These are phyloP conservation scores for Corylus avellana DNA, from an alignment of 306 rosid species.

Conservation along the genomic window DNA sequence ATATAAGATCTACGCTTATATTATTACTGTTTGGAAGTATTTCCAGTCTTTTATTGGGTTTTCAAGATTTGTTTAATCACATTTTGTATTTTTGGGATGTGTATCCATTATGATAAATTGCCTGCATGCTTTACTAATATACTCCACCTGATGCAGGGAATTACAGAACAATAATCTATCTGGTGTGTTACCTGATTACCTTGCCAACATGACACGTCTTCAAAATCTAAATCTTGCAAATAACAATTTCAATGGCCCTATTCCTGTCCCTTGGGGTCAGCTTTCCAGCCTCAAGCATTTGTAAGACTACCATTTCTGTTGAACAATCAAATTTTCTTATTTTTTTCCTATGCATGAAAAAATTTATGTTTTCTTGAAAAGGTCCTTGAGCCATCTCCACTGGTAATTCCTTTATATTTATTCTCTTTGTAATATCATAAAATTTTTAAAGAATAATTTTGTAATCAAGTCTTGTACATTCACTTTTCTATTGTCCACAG, in stretches of 20 bases:
- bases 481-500: not conserved
- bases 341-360: constrained; percentile 9
- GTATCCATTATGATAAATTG: constrained; percentile 5
- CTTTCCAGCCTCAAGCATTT: constrained; percentile 66
- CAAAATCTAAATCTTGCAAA: constrained; percentile 78
- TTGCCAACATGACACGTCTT: constrained; percentile 63
- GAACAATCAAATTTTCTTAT: not conserved
- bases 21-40: not conserved
- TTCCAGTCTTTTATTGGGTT: constrained; percentile 6
- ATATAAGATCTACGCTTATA: not conserved
- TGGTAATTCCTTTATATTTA: too few relatives aligned
- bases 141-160: constrained; percentile 56
- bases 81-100: not conserved
- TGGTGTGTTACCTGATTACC: constrained; percentile 75
- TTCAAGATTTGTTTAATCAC: not conserved
- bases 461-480: not conserved
- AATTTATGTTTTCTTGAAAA: not conserved
- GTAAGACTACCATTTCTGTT: constrained; percentile 58
- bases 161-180: constrained; percentile 67
- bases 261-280: constrained; percentile 71
- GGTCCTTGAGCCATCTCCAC: not conserved
- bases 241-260: constrained; percentile 63
- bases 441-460: not conserved
- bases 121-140: constrained; percentile 10
- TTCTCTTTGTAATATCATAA: not conserved